Conservation (phyloP, 2,329 filamentous ascomycete species). For the Clarireedia monteithiana region DNA sequence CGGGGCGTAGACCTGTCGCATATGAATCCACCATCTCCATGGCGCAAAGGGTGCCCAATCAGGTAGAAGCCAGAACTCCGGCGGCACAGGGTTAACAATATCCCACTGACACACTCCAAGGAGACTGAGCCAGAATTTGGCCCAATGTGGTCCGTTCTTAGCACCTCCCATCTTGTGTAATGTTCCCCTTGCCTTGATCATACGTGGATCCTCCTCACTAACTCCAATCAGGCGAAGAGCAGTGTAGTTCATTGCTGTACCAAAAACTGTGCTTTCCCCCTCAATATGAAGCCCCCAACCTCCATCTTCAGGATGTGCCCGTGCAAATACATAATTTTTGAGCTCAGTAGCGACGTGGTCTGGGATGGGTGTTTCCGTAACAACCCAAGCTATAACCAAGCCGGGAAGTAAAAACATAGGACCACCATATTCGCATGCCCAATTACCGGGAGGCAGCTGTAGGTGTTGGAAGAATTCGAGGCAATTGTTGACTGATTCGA, state of each 20-base stretch:
- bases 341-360: conserved; percentile 78
- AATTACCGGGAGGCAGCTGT: conserved; percentile 83
- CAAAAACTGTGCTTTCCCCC: conserved; percentile 85
- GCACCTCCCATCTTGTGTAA: conserved; percentile 84
- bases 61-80: conserved; percentile 87
- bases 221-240: conserved; percentile 74
- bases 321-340: conserved; percentile 76
- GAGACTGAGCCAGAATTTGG: conserved; percentile 90
- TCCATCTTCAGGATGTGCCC: conserved; percentile 80
- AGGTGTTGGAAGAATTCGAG: conserved; percentile 83
- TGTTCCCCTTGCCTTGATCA: conserved; percentile 76
- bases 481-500: conserved; percentile 75
- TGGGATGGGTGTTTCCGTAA: conserved; percentile 80
- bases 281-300: conserved; percentile 97
- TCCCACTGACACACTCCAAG: conserved; percentile 83
- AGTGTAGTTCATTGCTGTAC: conserved; percentile 83
- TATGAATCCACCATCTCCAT: conserved; percentile 97
- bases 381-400: conserved; percentile 78
- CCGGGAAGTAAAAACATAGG: conserved; percentile 93
- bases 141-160: conserved; percentile 81
- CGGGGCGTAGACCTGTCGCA: conserved; percentile 88
- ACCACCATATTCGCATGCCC: conserved; percentile 96
- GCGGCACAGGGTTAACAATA: conserved; percentile 86
- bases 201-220: conserved; percentile 71
- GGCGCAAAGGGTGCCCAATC: conserved; percentile 87